phyloP scores from a whole-genome alignment of 1,284 basidiomycete species.

The Moniliophthora roreri region DNA sequence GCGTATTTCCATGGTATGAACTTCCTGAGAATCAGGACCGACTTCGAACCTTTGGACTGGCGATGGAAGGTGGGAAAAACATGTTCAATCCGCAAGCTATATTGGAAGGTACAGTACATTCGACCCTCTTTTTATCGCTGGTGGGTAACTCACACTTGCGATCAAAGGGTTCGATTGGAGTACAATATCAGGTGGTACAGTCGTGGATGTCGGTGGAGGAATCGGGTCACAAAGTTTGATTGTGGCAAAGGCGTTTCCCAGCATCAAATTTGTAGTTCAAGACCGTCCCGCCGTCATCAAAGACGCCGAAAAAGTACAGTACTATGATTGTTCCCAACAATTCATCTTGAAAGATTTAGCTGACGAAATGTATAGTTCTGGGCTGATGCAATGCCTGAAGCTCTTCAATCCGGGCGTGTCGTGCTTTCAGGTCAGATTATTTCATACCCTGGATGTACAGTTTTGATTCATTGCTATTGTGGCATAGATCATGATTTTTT shows the following conservation, averaged over 20 bases:
- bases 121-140: neutral
- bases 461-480: neutral
- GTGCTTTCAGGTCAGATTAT: constrained; percentile 12
- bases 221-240: constrained; percentile 18
- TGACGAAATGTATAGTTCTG: too few species aligned
- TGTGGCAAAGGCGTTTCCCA: constrained; percentile 17
- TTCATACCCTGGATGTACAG: neutral
- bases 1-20: constrained; percentile 12
- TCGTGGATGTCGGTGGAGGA: constrained; percentile 29
- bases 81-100: constrained; percentile 6
- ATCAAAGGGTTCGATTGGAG: constrained; percentile 19
- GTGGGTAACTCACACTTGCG: neutral
- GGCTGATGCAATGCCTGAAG: constrained; percentile 9
- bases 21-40: constrained; percentile 5
- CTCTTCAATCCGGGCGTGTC: constrained; percentile 10
- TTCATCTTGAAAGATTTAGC: too few species aligned
- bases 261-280: constrained; percentile 24
- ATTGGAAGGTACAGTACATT: constrained; percentile 8
- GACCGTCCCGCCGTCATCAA: constrained; percentile 20
- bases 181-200: constrained; percentile 13
- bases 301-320: constrained; percentile 13
- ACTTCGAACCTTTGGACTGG: constrained; percentile 9
- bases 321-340: neutral
- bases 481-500: constrained; percentile 35
- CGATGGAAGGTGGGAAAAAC: constrained; percentile 13